Evolutionary conservation across 345 rosid genomes (phyloP).

Genomic region (Salix udensis): DNA sequence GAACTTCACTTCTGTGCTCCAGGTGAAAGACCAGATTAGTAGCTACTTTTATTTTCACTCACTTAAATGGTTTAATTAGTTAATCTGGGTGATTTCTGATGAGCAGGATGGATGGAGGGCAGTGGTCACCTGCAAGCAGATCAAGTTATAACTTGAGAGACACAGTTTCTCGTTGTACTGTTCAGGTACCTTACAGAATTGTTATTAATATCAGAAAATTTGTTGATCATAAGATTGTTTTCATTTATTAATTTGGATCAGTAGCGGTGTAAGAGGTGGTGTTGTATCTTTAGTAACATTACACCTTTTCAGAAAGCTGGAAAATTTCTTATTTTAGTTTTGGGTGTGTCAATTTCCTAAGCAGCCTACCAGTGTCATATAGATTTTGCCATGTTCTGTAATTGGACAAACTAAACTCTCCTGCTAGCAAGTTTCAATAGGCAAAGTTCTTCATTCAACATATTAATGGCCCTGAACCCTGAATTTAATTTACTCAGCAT

Average conservation of each 20-base stretch:
- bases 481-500: background rate
- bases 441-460: background rate
- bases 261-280: background rate
- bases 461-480: background rate
- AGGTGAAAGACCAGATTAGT: too few species aligned
- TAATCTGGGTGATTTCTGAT: background rate
- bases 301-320: background rate
- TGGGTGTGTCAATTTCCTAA: background rate
- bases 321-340: background rate
- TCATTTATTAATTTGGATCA: background rate
- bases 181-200: constrained; percentile 18
- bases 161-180: constrained; percentile 29
- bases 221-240: background rate
- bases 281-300: background rate
- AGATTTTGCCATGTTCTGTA: background rate
- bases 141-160: constrained; percentile 25
- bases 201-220: background rate
- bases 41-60: too few species aligned
- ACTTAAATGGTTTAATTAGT: background rate
- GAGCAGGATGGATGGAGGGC: constrained; percentile 38
- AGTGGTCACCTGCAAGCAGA: constrained; percentile 30
- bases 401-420: background rate
- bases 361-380: background rate
- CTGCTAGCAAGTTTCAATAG: background rate
- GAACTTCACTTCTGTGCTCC: too few species aligned